These are phyloP conservation scores for Lodderomyces beijingensis DNA, from an alignment of 1,139 yeast species.

Conservation along the genomic window DNA sequence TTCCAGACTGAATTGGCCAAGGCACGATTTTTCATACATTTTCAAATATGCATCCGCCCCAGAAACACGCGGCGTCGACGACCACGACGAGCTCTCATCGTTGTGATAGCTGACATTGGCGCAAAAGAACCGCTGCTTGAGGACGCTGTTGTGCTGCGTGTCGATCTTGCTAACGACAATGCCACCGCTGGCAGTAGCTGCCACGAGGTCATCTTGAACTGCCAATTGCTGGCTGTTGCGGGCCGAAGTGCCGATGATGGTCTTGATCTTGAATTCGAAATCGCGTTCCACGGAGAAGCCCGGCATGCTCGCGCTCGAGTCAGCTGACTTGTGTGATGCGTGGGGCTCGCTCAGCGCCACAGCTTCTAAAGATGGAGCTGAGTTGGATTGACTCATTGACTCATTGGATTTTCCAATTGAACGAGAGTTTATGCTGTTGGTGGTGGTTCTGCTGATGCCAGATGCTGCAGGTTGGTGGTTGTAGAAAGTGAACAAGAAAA, in stretches of 20 bases:
- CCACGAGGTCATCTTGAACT: constrained; percentile 39
- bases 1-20: constrained; percentile 8
- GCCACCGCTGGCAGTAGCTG: constrained; percentile 67
- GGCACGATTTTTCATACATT: constrained; percentile 17
- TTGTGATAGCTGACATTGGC: constrained; percentile 29
- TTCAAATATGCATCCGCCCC: constrained; percentile 31
- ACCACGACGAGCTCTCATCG: background rate
- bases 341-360: too few species aligned
- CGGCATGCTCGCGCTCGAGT: too few species aligned
- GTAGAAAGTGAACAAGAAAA: too few species aligned
- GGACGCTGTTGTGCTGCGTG: constrained; percentile 12
- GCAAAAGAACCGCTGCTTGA: constrained; percentile 47
- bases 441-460: too few species aligned
- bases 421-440: too few species aligned
- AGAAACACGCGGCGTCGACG: constrained; percentile 6
- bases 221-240: constrained; percentile 29
- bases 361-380: too few species aligned
- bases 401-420: too few species aligned
- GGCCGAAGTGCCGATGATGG: constrained; percentile 31
- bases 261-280: constrained; percentile 14
- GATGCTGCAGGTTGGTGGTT: too few species aligned
- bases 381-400: too few species aligned
- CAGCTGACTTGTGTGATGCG: too few species aligned
- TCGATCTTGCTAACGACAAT: constrained; percentile 47
- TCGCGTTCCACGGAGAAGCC: too few species aligned